Conservation (phyloP, 129 eudicot species). For the Erigeron canadensis region DNA sequence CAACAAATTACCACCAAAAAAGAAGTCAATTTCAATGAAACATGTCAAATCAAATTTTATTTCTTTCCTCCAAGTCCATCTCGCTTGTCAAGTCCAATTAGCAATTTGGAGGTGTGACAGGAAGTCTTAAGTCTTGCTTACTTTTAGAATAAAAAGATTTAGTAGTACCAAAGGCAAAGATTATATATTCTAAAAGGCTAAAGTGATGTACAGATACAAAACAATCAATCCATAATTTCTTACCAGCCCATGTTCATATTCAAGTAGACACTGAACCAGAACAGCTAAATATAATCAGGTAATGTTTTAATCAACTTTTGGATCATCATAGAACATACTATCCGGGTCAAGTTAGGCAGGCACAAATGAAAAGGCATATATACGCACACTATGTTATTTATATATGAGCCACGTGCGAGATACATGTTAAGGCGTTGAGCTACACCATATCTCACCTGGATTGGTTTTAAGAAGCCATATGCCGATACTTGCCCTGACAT, state of each 20-base stretch:
- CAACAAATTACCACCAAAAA: conserved; percentile 14
- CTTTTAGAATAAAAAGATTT: conserved; percentile 2
- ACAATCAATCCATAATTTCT: neutral
- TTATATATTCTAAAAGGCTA: neutral
- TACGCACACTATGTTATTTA: neutral
- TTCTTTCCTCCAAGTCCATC: conserved; percentile 11
- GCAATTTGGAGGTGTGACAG: conserved; percentile 14
- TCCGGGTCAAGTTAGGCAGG: neutral
- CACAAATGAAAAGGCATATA: neutral
- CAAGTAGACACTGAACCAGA: neutral
- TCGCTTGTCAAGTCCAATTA: conserved; percentile 12
- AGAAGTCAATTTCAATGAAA: neutral
- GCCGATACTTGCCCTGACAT: neutral
- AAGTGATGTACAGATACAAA: neutral
- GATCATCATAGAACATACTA: neutral
- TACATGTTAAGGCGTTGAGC: neutral
- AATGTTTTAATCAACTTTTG: neutral
- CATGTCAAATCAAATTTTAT: neutral
- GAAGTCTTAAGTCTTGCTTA: conserved; percentile 3
- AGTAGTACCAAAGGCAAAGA: neutral
- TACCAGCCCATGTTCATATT: neutral
- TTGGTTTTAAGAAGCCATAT: neutral
- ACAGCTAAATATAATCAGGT: neutral
- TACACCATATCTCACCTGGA: neutral
- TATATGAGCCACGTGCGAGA: neutral